Evolutionary conservation across 805 yeast genomes (phyloP), one percentile per base, ranked within the genome.

Genomic region (Yamadazyma philogaea): DNA sequence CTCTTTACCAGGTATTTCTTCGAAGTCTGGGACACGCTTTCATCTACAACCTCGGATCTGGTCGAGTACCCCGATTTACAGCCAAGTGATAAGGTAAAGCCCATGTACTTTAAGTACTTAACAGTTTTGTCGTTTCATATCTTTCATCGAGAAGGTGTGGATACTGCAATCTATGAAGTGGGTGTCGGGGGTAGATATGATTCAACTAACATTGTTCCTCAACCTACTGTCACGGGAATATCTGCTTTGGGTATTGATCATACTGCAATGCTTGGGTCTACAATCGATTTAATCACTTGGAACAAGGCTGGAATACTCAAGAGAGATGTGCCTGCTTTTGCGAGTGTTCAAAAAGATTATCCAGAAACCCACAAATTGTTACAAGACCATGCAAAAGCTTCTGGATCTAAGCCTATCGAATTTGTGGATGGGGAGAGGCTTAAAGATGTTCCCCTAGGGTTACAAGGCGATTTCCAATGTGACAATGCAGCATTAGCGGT

Each of bases 161-260:
- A 89, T 57, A 78, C 96, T 27, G 97, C 98, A 10, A 83, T 93
- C 30, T 89, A 87, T 57, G 99, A 93, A 61, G 99, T 95, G 22
- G 99, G 99, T 17, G 96, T 93, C 37, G 99, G 99, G 21, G 99
- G 99, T 6, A 95, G 87, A 58, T 88, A 81, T 56, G 99, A 93
- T 62, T 87, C 96, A n/a, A 93, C 99, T 10, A 93, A 93, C 59
- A 77, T 93, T 2, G 78, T 93, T 37, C 79, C 74, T 33, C 66
- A 72, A 33, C 98, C 99, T 15, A 77, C 86, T 0, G 90, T 81
- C 1, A 82, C 96, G 36, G 99, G 95, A 30, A 83, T 93, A 14
- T 69, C 93, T 2, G 76, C 91, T 5, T 65, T 93, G 46, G 99
- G 98, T 0, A 84, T 93, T 34, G 99, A 93, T 61, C 99, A 93